Percentiles rank a stretch among this genome's conserved stretches.
Evolutionary conservation across 2,329 filamentous ascomycete species (phyloP).

Genomic region (Pseudogymnoascus verrucosus): DNA sequence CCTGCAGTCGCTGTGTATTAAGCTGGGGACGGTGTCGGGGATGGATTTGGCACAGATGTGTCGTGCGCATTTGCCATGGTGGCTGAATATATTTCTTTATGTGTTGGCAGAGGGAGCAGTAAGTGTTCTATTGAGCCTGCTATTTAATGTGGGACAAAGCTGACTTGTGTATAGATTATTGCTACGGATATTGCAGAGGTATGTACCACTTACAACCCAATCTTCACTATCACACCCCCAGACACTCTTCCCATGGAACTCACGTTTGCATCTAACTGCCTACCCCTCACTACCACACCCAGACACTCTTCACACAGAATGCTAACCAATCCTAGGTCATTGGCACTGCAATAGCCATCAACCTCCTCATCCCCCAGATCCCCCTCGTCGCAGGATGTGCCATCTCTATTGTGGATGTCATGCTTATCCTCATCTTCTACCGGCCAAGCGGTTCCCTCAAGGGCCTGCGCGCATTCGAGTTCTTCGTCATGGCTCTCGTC

Average conservation of each 20-base stretch:
- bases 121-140: background rate
- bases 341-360: conserved; percentile 62
- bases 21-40: conserved; percentile 43
- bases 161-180: conserved; percentile 31
- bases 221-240: background rate
- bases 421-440: conserved; percentile 61
- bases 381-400: conserved; percentile 62
- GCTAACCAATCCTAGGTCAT: conserved; percentile 42
- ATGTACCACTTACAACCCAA: background rate
- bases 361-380: conserved; percentile 54
- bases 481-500: conserved; percentile 55
- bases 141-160: background rate
- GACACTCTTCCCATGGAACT: background rate
- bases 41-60: conserved; percentile 44
- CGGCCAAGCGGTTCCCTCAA: conserved; percentile 50
- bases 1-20: conserved; percentile 46
- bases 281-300: background rate
- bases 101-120: conserved; percentile 41
- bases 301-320: background rate
- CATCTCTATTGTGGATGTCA: conserved; percentile 59
- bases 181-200: conserved; percentile 46
- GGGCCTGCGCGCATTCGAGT: conserved; percentile 54
- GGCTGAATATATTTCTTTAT: conserved; percentile 44
- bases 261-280: conserved; percentile 5
- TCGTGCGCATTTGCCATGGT: conserved; percentile 39